These are phyloP conservation scores for Podochytrium sp. DNA, from an alignment of 192 early-diverging fungal species.

Conservation along the genomic window DNA sequence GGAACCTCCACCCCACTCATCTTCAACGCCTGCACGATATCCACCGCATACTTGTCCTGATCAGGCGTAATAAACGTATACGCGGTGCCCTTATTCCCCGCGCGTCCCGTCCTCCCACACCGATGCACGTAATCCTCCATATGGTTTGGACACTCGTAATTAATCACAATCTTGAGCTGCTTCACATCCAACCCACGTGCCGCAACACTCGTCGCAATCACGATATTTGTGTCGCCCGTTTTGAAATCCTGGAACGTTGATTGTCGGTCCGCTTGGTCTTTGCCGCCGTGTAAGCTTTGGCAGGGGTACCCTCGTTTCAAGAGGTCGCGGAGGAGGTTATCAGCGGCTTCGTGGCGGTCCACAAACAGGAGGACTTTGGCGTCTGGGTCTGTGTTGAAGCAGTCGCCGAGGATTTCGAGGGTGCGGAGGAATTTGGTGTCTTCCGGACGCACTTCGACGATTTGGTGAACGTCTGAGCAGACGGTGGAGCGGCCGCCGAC, in stretches of 20 bases:
- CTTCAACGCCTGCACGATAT: conserved; percentile 88
- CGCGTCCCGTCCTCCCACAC: conserved; percentile 95
- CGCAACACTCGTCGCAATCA: conserved; percentile 96
- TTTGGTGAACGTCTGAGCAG: conserved; percentile 82
- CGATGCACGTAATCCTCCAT: conserved; percentile 99
- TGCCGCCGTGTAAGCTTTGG: conserved; percentile 93
- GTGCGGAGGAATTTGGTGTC: conserved; percentile 88
- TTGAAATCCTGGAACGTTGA: conserved; percentile 95
- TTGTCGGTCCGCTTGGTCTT: conserved; percentile 74
- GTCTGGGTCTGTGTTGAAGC: conserved; percentile 70
- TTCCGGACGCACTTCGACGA: conserved; percentile 85
- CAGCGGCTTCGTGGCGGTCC: conserved; percentile 93
- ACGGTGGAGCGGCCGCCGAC: conserved; percentile 94
- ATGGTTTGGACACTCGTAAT: conserved; percentile 97
- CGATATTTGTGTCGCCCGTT: conserved; percentile 79
- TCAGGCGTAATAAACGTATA: conserved; percentile 95
- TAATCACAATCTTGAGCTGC: conserved; percentile 88
- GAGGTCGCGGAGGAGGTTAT: conserved; percentile 83
- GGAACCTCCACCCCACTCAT: conserved; percentile 77
- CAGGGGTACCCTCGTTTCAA: conserved; percentile 84
- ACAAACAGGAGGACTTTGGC: conserved; percentile 89
- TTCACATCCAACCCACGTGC: conserved; percentile 96
- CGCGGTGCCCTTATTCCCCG: conserved; percentile 96
- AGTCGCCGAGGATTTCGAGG: conserved; percentile 84
- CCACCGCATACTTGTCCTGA: conserved; percentile 90